Base-by-base conservation (phyloP, 257 asterid species). In the Solanum medicagineum region DNA sequence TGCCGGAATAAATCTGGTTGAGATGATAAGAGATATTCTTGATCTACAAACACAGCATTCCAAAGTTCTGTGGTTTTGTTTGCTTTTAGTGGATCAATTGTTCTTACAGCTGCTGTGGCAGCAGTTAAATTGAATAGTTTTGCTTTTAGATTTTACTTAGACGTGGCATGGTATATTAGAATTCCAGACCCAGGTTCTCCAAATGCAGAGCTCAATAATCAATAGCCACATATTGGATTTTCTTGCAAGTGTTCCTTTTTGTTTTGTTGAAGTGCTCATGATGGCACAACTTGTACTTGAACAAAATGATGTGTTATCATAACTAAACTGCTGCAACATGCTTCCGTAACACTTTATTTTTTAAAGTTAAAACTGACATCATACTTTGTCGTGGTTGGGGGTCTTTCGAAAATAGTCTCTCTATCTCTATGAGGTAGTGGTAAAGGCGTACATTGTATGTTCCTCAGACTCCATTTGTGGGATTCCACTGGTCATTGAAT, bases 1-100 rank as follows among this genome's bases (percentile, higher is more conserved):
- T 88, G 81, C 92, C 90, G 80, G 92, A 91, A 92, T 89, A 91
- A 93, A 85, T 83, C 89, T 88, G 88, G 89, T 89, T 88, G 87
- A 87, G 88, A 88, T 82, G 88, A 87, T 55, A 89, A 84, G 88
- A 87, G 57, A 83, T 87, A 86, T 86, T 83, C 84, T 86, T 83
- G 90, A 90, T 90, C 95, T 92, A 88, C 88, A 86, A 86, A 89
- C 86, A 88, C 89, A 26, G 87, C 89, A 87, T 89, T 89, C 86
- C 70, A 92, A 88, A 84, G 89, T 89, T 85, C 40, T 44, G 51
- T 81, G 82, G 36, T 88, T 90, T 88, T 68, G 79, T 65, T 57
- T 85, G 82, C 81, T 83, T 91, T 89, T 84, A 86, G 87, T 44
- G 90, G 87, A 88, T 88, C 59, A 44, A 29, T 73, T 90, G 80